Conservation (phyloP, 345 rosid genomes). For the Abelmoschus esculentus region DNA sequence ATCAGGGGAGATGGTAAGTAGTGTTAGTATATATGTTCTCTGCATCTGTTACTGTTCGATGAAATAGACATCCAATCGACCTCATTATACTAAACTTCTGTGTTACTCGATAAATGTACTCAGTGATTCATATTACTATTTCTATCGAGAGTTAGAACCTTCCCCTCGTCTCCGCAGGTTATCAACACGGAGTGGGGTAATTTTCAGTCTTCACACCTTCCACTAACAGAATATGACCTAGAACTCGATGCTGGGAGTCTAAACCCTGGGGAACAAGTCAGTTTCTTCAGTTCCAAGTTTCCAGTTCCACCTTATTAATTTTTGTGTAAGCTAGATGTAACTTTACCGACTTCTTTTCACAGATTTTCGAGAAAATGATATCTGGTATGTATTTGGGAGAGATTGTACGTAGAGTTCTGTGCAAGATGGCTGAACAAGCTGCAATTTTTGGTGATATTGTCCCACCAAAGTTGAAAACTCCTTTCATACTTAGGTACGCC, state of each 20-base stretch:
- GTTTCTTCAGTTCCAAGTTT: neutral
- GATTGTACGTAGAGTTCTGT: conserved; percentile 51
- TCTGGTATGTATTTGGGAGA: conserved; percentile 92
- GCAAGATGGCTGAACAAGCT: conserved; percentile 66
- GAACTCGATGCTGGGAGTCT: conserved; percentile 48
- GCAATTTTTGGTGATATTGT: conserved; percentile 55
- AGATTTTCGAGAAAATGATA: conserved; percentile 62
- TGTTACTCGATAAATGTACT: neutral
- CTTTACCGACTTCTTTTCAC: conserved; percentile 21
- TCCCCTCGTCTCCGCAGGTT: conserved; percentile 31
- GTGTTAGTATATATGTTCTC: neutral
- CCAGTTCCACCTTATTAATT: neutral
- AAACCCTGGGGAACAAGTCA: conserved; percentile 80
- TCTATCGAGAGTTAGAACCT: neutral
- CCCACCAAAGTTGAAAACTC: conserved; percentile 58
- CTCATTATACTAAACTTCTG: neutral
- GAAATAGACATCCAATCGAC: neutral
- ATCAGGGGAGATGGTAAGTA: conserved; percentile 78
- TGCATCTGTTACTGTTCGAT: neutral
- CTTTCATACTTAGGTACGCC: conserved; percentile 55
- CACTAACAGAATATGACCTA: conserved; percentile 56
- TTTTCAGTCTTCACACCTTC: conserved; percentile 63
- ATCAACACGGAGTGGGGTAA: conserved; percentile 86
- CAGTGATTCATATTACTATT: no score
- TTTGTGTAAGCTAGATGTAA: neutral